Evolutionary conservation across 2,329 filamentous ascomycete species (phyloP), one percentile per base, ranked within the genome.

Genomic region (Leptographium flavum): DNA sequence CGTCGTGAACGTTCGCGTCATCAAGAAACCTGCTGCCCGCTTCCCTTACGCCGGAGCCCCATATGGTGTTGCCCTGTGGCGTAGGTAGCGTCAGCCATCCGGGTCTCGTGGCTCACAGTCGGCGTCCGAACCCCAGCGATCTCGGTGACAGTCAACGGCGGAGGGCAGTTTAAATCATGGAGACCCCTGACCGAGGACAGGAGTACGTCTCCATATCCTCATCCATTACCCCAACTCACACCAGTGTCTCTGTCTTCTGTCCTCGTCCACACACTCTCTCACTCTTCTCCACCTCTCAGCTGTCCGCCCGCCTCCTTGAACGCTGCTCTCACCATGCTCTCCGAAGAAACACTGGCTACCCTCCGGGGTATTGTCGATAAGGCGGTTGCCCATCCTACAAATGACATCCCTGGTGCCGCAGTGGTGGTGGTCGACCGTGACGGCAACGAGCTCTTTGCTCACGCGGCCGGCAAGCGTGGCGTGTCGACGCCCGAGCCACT

Each of bases 391-490:
- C 59, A 70, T 48, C 57, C 53, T 7, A 54, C 57, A 7, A 55
- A 56, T 1, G 62, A 60, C 28, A 62, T 74, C 33, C 69, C 69
- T 0, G 70, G 70, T 1, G 55, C 61, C 1, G 61, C 65, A 0
- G 62, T 70, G 5, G 61, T 69, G 2, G 60, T 71, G 3, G 59
- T 75, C n/a, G 66, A 60, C 49, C 68, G 63, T 43, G 54, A 63
- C 49, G 71, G 71, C 19, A 56, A 64, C 3, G 67, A 71, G 9
- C 56, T 70, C 1, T 68, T 73, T 50, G 60, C 62, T 3, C 63
- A 76, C 52, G 60, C 71, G 0, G 58, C 68, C 0, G 74, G 73
- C 1, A 67, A 63, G 17, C 59, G 64, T 3, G 73, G 72, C 0
- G 39, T 64, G 5, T 58, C 42, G 0, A 60, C 61, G 2, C 52